Evolutionary conservation across 2,329 filamentous ascomycete species (phyloP), one percentile per base, ranked within the genome.

Genomic region (Alternaria arborescens): DNA sequence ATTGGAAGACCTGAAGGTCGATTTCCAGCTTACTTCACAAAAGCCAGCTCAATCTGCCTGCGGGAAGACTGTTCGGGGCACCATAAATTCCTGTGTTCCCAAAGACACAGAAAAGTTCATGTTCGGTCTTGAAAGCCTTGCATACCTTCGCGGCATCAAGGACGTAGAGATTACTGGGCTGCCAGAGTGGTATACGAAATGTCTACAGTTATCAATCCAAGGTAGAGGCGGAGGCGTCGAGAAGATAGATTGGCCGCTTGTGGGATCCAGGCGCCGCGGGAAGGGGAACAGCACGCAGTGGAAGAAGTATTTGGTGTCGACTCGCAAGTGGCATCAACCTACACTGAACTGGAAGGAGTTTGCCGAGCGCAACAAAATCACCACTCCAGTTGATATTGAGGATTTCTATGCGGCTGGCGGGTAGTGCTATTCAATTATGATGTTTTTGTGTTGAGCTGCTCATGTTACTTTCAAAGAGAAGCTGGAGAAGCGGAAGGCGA

Each of bases 281-380:
- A 18, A 11, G 20, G 62, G 62, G 58, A 53, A 53, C 5, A 61
- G 46, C 36, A 40, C 22, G 32, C 20, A 11, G 20, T 64, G 62
- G 58, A 53, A 53, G 36, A 44, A 24, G 3, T 36, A 20, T 3
- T 28, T 38, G 53, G 51, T 62, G 6, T 54, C 60, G 10, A 52
- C 58, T 14, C 64, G 61, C 46, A 62, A 59, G 48, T 72, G 68
- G 69, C 61, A 68, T 52, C 60, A 71, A 36, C 68, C 69, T 10
- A 59, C 28, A 41, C 51, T 70, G 8, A 58, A 74, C 47, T 74
- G 71, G 70, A 60, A 60, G 36, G 65, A 65, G 57, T 73, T 68
- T 64, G 71, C 72, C 2, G 50, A 64, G 52, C 55, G 67, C 3
- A 73, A 73, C 32, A 43, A 42, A 6, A 62, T 71, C 22, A 36